Percentiles rank a stretch among this genome's conserved stretches.
These are phyloP conservation scores for Stephania japonica DNA, from an alignment of 164 flowering plant genomes.

Conservation along the genomic window DNA sequence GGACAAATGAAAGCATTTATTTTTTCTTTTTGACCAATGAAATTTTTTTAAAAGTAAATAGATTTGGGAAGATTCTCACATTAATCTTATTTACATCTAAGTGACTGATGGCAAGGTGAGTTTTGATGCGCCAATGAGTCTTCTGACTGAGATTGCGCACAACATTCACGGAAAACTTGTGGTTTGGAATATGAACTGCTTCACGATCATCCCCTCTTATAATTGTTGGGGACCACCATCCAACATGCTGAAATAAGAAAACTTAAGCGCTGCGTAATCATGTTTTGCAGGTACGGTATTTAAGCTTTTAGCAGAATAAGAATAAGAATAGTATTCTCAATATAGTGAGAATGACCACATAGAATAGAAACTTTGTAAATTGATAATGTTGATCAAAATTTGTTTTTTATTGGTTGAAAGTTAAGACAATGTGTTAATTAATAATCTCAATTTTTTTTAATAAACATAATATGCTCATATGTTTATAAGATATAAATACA, in stretches of 20 bases:
- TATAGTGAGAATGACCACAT: not conserved
- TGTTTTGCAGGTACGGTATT: not conserved
- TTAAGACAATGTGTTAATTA: too few relatives aligned
- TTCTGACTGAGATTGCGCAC: conserved; percentile 95
- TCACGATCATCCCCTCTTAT: conserved; percentile 98
- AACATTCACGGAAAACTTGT: conserved; percentile 83
- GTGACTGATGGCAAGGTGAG: conserved; percentile 85
- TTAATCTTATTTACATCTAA: conserved; percentile 84
- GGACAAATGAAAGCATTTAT: too few relatives aligned
- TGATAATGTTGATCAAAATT: too few relatives aligned
- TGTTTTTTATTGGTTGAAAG: too few relatives aligned
- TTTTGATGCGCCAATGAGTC: conserved; percentile 97
- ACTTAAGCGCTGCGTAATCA: not conserved
- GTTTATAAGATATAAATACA: too few relatives aligned
- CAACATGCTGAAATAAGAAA: conserved; percentile 67
- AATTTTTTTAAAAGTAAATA: not conserved
- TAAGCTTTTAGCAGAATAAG: not conserved
- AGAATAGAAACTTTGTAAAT: too few relatives aligned
- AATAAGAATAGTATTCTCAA: not conserved
- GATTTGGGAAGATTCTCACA: conserved; percentile 39
- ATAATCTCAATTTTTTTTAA: too few relatives aligned
- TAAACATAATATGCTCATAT: too few relatives aligned
- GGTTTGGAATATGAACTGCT: conserved; percentile 95
- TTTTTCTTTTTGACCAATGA: too few relatives aligned
- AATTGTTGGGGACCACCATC: conserved; percentile 99